Percentiles rank a stretch among this genome's conserved stretches.
Evolutionary conservation across 2,329 filamentous ascomycete genomes (phyloP).

Genomic region (Hypomyces perniciosus): DNA sequence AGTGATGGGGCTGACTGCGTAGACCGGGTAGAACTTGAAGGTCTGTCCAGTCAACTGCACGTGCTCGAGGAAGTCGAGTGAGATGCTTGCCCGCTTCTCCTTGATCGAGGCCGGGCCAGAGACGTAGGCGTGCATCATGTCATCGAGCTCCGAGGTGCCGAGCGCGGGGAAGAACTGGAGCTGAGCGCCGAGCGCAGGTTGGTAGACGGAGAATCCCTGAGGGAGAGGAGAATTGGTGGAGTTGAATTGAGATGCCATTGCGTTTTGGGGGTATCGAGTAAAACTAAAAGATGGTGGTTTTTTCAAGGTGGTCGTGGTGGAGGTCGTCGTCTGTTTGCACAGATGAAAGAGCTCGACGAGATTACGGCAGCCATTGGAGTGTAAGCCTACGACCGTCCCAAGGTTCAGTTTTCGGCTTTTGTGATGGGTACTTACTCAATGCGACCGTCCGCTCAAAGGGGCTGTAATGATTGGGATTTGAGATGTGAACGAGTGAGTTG

Average conservation of each 20-base stretch:
- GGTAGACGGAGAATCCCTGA: conserved; percentile 54
- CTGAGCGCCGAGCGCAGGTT: conserved; percentile 49
- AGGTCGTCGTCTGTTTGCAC: neutral
- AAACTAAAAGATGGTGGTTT: conserved; percentile 5
- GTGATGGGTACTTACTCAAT: conserved; percentile 9
- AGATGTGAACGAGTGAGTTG: conserved; percentile 1
- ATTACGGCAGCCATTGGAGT: conserved; percentile 9
- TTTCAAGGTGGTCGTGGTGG: neutral
- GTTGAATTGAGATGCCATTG: conserved; percentile 23
- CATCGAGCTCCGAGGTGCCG: conserved; percentile 54
- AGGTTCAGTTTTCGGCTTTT: neutral
- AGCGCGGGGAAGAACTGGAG: conserved; percentile 63
- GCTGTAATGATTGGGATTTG: neutral
- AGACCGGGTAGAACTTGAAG: conserved; percentile 56
- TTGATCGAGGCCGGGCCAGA: conserved; percentile 46
- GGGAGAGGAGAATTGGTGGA: conserved; percentile 22
- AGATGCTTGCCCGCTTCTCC: conserved; percentile 53
- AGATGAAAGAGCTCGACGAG: neutral
- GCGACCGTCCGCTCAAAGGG: neutral
- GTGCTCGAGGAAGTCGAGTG: conserved; percentile 55
- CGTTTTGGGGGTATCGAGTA: conserved; percentile 6
- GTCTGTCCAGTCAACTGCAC: conserved; percentile 48
- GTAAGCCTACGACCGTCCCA: conserved; percentile 8
- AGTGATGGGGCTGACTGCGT: conserved; percentile 25
- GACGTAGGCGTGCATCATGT: conserved; percentile 53